Base-by-base conservation (phyloP, 2,329 filamentous ascomycete genomes). In the Chaetoscypha palmicola region DNA sequence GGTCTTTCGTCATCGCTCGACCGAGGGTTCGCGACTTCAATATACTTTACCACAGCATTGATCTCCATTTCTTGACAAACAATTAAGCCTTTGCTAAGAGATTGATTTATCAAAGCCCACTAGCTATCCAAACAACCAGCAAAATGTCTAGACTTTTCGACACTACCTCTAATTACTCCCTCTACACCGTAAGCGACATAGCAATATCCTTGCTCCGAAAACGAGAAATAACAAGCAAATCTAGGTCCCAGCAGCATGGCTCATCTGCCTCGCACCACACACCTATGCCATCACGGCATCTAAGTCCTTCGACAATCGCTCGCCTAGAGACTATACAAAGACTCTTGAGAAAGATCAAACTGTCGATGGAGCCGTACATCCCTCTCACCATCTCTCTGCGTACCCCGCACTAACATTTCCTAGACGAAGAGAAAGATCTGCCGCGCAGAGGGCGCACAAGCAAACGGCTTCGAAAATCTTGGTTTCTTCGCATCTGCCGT, bases 401-500 rank as follows among this genome's bases (percentile, higher is more conserved):
- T 3, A 14, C 28, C 14, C 16, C 32, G 4, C 37, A 30, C 42
- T 47, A 40, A 31, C 23, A 5, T 33, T 10, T 10, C 14, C 21
- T 28, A 58, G 44, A 64, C 58, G 40, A 65, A 63, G 48, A 56
- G 49, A 23, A 51, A 42, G 2, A 60, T 68, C 42, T 34, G 57
- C 26, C 61, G 65, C 19, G 61, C 61, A 22, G 64, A 68, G 52
- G 58, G 56, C 4, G 66, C 66, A 2, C 56, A 60, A 44, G 44
- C 48, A 7, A 68, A 68, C 41, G 60, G 62, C 12, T 60, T 65
- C 31, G 66, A 68, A 50, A 68, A 65, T 38, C 40, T 69, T 4
- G 62, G 61, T 12, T 54, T 66, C 17, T 68, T 65, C 43, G 62
- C 64, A 4, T 55, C 64, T 0, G 62, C 63, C 7, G 59, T 68